Evolutionary conservation across 306 rosid species (phyloP).

Genomic region (Rosa multiflora): DNA sequence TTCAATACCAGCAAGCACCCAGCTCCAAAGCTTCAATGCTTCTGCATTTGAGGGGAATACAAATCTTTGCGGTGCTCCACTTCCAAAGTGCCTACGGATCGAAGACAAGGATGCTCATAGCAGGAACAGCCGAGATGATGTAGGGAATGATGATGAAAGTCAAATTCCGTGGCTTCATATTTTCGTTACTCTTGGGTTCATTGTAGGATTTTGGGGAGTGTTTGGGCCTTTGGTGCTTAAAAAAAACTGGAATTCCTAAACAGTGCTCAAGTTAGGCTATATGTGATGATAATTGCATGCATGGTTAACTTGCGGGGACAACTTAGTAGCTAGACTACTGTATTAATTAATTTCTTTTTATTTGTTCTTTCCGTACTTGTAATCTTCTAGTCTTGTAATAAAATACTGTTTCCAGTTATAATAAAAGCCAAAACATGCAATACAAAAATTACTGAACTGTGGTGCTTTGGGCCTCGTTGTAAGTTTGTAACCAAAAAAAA

Average conservation of each 20-base stretch:
- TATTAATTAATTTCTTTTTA: background rate
- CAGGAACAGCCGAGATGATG: background rate
- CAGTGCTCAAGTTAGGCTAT: background rate
- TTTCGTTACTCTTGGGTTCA: background rate
- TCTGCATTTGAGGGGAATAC: background rate
- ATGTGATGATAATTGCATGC: background rate
- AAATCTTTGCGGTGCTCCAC: background rate
- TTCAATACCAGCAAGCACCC: background rate
- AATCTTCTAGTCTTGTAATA: too few species aligned
- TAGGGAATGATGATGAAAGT: background rate
- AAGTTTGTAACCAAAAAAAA: too few species aligned
- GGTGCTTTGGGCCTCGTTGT: too few species aligned
- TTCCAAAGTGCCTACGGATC: background rate
- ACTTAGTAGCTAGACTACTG: background rate
- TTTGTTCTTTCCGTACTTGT: too few species aligned
- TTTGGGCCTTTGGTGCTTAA: background rate
- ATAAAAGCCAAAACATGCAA: too few species aligned
- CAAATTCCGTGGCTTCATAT: background rate
- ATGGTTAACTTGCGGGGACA: background rate
- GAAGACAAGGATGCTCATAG: background rate
- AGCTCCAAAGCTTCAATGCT: background rate
- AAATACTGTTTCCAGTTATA: too few species aligned
- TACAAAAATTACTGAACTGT: too few species aligned
- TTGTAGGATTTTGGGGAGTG: conserved; percentile 10
- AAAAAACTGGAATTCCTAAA: background rate